Evolutionary conservation across 2,329 filamentous ascomycete species (phyloP), one percentile per base, ranked within the genome.

Genomic region (Septoria petroselini): DNA sequence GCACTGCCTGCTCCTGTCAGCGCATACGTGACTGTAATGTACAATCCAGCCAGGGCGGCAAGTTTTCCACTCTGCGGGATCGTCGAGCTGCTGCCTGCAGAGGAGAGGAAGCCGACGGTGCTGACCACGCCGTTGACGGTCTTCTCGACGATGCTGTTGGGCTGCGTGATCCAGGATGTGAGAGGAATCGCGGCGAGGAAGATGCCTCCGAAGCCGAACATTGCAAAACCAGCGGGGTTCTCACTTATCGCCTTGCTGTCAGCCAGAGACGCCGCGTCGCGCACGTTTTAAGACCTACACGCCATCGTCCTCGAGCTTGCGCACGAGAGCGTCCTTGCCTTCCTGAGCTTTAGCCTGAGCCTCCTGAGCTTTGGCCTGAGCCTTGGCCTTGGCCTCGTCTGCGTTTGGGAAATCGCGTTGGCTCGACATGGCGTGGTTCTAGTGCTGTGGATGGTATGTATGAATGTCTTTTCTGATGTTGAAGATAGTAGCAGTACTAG

Each of bases 131-230:
- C 60, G 42, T 62, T 63, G 46, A 65, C 57, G 41, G 56, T 59
- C 18, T 58, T 56, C 40, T 62, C 60, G 45, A 63, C 25, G 21
- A 65, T 50, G 47, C 55, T 52, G 50, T 55, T 54, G 37, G 58
- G 56, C 30, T 58, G 55, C 1, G 62, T 46, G 52, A 65, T 52
- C 55, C 56, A 65, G 52, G 42, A 52, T n/a, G 61, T 63, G 21
- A 65, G 42, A 21, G 62, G 62, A 12, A 65, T 53, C 23, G 57
- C 56, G 31, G 62, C 62, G 54, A 65, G 57, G 60, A 65, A 65
- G 38, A 62, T 40, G 31, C 50, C 57, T 35, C 61, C 56, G 48
- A 61, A 59, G 30, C 52, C 62, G 41, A 52, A 49, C 50, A 61
- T 55, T 30, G 56, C 50, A 34, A 65, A 55, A 38, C 62, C 62